Evolutionary conservation across 805 yeast species (phyloP), one percentile per base, ranked within the genome.

Genomic region (Barnettozyma sp.): DNA sequence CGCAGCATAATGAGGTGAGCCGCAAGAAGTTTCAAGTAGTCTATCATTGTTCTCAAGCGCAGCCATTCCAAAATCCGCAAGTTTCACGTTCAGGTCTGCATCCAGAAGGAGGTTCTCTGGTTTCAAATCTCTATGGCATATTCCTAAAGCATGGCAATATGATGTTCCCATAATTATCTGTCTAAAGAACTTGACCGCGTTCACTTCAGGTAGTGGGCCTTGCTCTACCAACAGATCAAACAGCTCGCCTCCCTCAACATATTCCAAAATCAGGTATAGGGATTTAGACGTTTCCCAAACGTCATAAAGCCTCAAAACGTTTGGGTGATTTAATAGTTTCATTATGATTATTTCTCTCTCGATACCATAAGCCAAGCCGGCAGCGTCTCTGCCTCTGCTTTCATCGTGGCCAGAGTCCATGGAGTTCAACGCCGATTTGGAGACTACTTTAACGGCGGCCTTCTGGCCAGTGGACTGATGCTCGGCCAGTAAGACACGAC

Each of bases 271-370:
- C 45, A 83, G 58, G 50, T 79, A 83, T 39, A 92, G 67, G 41
- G 90, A 95, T 53, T 85, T 86, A 46, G 86, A 80, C 46, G 94
- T 90, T 60, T 92, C 98, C 97, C 97, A 92, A 17, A 92, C 98
- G 55, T 92, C 98, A 56, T 87, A 92, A 26, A 92, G 66, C 18
- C 92, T 82, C 73, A 92, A 78, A 17, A 92, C 92, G 53, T 92
- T 90, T 10, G 95, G 86, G 59, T 92, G 97, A 41, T 92, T 84
- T 30, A 92, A 75, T 27, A 92, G 69, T 61, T 92, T 92, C 98
- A 90, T 92, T 49, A 92, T 92, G 49, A 92, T 88, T 44, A 92
- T 94, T 57, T 92, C 98, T 46, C 97, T 73, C 62, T 92, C 98
- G 30, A 92, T 90, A 26, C 98, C 98, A 56, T 90, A 87, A 3